phyloP scores from a whole-genome alignment of 2,329 filamentous ascomycete species.

The Leptographium flavum region DNA sequence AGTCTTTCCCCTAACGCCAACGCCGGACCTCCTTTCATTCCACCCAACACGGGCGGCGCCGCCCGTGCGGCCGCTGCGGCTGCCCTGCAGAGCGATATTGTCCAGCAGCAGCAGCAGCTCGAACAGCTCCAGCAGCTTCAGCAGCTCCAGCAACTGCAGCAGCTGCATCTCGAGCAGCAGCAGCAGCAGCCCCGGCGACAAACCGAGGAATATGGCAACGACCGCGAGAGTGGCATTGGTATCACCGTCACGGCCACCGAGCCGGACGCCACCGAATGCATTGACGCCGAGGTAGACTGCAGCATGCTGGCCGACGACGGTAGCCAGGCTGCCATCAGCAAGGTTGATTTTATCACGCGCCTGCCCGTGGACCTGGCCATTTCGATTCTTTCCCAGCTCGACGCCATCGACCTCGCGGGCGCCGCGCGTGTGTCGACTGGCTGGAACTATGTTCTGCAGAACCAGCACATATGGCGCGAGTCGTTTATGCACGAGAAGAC shows the following conservation, averaged over 20 bases:
- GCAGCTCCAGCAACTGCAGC: conserved; percentile 6
- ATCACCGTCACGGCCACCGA: conserved; percentile 36
- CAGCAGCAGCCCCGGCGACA: conserved; percentile 20
- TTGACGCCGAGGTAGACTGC: conserved; percentile 9
- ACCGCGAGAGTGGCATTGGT: conserved; percentile 50
- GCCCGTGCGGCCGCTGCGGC: conserved; percentile 45
- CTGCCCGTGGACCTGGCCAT: conserved; percentile 46
- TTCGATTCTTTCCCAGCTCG: conserved; percentile 41
- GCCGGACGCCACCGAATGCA: conserved; percentile 19
- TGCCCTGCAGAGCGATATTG: conserved; percentile 30
- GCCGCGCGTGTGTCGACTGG: conserved; percentile 33
- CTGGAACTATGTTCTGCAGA: conserved; percentile 33
- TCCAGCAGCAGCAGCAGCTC: conserved; percentile 11
- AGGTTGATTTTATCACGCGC: conserved; percentile 41
- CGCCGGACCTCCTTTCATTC: conserved; percentile 45
- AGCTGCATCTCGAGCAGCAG: conserved; percentile 1
- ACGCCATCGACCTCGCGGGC: conserved; percentile 34
- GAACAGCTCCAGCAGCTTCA: conserved; percentile 24
- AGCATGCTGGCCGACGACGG: conserved; percentile 12
- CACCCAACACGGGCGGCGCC: conserved; percentile 42
- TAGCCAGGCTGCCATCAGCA: conserved; percentile 26
- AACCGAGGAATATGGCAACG: conserved; percentile 34
- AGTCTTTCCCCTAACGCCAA: conserved; percentile 29
- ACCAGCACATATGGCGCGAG: conserved; percentile 49
- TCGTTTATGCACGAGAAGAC: conserved; percentile 49